Conservation (phyloP, 352 stramenopile genomes). For the Phytophthora macrochlamydospora region DNA sequence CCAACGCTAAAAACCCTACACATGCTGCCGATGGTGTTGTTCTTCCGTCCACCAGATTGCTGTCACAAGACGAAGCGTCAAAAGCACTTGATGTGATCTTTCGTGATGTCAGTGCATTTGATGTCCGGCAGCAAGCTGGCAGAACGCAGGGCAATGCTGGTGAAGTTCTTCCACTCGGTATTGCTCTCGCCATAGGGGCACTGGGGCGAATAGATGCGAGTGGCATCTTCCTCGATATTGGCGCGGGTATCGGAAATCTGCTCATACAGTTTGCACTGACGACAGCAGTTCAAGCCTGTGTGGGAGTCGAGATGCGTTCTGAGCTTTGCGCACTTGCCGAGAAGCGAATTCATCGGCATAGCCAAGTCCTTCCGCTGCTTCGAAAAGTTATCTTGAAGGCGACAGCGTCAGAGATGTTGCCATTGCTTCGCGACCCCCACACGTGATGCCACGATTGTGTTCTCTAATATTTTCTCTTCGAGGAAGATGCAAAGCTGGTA, state of each 20-base stretch:
- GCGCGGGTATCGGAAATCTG: constrained; percentile 13
- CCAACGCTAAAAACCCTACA: not conserved
- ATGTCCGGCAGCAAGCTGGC: constrained; percentile 1
- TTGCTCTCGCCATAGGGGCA: constrained; percentile 1
- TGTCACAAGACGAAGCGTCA: not conserved
- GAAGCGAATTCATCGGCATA: not conserved
- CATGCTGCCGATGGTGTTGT: not conserved
- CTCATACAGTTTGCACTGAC: constrained; percentile 4
- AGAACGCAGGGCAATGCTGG: constrained; percentile 2
- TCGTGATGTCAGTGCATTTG: not conserved
- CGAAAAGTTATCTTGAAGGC: constrained; percentile 1
- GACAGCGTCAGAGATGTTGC: constrained; percentile 5
- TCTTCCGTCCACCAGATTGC: not conserved
- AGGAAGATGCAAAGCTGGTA: constrained; percentile 5
- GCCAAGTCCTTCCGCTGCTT: not conserved
- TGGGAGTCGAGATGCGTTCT: constrained; percentile 1
- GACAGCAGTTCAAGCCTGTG: not conserved
- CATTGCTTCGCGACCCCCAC: not conserved
- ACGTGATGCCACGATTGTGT: constrained; percentile 11
- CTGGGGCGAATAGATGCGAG: not conserved
- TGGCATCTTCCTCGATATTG: constrained; percentile 11
- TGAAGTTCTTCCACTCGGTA: not conserved
- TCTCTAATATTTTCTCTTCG: constrained; percentile 13
- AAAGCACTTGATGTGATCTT: constrained; percentile 3
- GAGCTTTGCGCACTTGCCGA: constrained; percentile 1